Percentiles rank a stretch among this genome's conserved stretches.
These are phyloP conservation scores for Microstegium vimineum DNA, from an alignment of 176 grass and related monocot species.

Conservation along the genomic window DNA sequence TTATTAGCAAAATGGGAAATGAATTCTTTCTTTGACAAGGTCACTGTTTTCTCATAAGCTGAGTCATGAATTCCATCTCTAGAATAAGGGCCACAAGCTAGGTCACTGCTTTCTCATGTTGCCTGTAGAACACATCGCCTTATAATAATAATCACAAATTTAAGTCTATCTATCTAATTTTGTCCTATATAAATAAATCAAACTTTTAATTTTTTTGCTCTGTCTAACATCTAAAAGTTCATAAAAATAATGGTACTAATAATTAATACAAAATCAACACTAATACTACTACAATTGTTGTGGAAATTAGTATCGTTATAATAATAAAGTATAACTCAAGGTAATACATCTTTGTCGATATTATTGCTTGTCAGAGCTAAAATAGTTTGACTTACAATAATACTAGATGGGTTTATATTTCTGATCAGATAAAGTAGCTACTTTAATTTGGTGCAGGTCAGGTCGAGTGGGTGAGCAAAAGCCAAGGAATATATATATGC, in stretches of 20 bases:
- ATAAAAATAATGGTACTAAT: background rate
- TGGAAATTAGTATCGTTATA: background rate
- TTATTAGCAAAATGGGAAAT: background rate
- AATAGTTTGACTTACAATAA: background rate
- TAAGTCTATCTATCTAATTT: background rate
- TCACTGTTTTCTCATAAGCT: background rate
- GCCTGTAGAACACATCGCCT: too few species aligned
- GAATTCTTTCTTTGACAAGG: conserved; percentile 10
- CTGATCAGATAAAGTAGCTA: background rate
- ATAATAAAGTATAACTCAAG: background rate
- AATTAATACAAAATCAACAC: background rate
- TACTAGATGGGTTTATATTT: background rate
- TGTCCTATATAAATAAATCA: background rate
- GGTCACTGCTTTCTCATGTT: too few species aligned
- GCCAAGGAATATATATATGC: background rate
- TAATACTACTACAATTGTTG: background rate
- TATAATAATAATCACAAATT: background rate
- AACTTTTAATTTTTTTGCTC: background rate
- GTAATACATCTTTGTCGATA: background rate
- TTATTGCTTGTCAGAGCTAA: background rate
- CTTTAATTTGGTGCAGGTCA: background rate
- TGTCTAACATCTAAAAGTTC: background rate
- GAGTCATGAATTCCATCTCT: background rate
- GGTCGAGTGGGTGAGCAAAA: background rate
- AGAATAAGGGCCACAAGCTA: too few species aligned